These are phyloP conservation scores for Pugionium dolabratum DNA, from an alignment of 345 rosid species.

Conservation along the genomic window DNA sequence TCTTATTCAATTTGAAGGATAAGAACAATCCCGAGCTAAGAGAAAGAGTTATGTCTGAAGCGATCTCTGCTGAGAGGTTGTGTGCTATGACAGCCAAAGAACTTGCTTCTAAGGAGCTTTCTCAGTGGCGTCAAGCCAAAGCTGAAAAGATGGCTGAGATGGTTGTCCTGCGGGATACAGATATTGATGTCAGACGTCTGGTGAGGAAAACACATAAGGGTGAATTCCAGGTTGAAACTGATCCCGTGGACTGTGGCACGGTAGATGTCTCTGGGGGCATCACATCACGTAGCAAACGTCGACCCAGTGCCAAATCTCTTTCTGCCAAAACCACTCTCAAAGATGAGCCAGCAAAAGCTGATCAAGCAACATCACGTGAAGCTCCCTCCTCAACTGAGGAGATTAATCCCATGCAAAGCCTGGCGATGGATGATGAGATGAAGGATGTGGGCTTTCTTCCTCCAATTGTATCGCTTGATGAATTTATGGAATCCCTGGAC, in stretches of 20 bases:
- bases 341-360: slow-evolving; percentile 39
- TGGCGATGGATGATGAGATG: slow-evolving; percentile 77
- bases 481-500: slow-evolving; percentile 89
- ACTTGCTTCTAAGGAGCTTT: slow-evolving; percentile 97
- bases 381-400: slow-evolving; percentile 64
- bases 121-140: slow-evolving; percentile 71
- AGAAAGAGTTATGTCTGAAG: slow-evolving; percentile 80
- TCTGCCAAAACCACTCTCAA: slow-evolving; percentile 39
- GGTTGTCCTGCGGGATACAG: slow-evolving; percentile 87
- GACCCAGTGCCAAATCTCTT: slow-evolving; percentile 31
- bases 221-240: slow-evolving; percentile 89
- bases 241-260: slow-evolving; percentile 53
- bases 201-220: slow-evolving; percentile 98
- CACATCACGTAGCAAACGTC: slow-evolving; percentile 40
- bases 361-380: slow-evolving; percentile 39
- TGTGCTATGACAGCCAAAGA: slow-evolving; percentile 97
- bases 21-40: slow-evolving; percentile 88
- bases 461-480: slow-evolving; percentile 92
- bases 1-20: slow-evolving; percentile 89
- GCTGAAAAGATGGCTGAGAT: slow-evolving; percentile 60
- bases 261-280: slow-evolving; percentile 65
- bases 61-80: slow-evolving; percentile 65
- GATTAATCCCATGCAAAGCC: slow-evolving; percentile 44
- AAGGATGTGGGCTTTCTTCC: slow-evolving; percentile 82
- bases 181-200: slow-evolving; percentile 72